phyloP scores from a whole-genome alignment of 345 rosid genomes.

The Bruguiera gymnorhiza region DNA sequence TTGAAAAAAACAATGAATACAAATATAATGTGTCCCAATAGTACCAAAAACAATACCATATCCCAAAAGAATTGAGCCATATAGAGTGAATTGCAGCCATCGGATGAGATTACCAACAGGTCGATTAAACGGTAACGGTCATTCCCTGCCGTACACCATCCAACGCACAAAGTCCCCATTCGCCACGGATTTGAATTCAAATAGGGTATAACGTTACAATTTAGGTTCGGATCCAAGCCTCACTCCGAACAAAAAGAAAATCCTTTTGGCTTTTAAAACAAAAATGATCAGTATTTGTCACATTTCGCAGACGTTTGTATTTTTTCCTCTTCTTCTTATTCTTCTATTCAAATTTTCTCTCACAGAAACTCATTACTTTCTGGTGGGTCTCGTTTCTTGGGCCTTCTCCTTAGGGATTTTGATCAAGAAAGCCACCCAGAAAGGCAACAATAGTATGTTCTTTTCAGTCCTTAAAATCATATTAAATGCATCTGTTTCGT shows the following conservation, averaged over 20 bases:
- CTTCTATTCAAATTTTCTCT: neutral
- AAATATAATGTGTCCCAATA: too few species aligned
- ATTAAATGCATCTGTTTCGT: neutral
- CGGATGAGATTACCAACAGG: neutral
- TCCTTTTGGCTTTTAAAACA: too few species aligned
- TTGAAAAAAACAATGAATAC: too few species aligned
- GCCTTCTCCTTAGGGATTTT: neutral
- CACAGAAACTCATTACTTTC: neutral
- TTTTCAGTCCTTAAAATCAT: neutral
- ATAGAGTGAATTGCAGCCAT: neutral
- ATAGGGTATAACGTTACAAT: neutral
- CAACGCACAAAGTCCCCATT: too few species aligned
- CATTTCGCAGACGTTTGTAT: neutral
- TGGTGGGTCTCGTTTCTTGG: neutral
- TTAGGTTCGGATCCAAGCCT: conserved; percentile 3
- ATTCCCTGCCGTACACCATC: neutral
- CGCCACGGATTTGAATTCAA: neutral
- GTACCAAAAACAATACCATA: too few species aligned
- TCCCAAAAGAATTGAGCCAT: too few species aligned
- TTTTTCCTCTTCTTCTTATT: neutral
- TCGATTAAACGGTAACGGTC: neutral
- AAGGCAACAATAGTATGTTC: neutral
- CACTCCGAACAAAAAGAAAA: neutral
- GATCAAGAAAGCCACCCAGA: neutral
- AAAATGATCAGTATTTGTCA: neutral